Conservation (phyloP, 2,329 filamentous ascomycete species). For the Graphilbum sp. region DNA sequence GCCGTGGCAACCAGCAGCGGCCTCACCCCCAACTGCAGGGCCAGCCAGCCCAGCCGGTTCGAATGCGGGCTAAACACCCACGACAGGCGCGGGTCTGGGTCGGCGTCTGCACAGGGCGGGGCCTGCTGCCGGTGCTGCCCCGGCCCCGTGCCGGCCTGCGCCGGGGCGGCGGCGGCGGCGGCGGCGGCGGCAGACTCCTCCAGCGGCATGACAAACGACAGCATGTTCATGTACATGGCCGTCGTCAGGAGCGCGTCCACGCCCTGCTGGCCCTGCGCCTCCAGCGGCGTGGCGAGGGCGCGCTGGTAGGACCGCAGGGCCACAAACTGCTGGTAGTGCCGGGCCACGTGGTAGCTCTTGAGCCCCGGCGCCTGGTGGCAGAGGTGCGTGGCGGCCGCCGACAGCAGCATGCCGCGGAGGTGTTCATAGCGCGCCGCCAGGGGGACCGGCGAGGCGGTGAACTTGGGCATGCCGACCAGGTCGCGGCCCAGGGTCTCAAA, state of each 20-base stretch:
- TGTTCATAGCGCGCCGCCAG: conserved; percentile 7
- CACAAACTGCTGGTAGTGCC: conserved; percentile 10
- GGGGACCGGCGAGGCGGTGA: conserved; percentile 5
- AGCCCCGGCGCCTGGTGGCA: conserved; percentile 6
- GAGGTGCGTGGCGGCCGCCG: conserved; percentile 10
- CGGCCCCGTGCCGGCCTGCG: conserved; percentile 3
- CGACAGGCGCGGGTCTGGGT: conserved; percentile 8
- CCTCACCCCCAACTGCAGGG: conserved; percentile 9
- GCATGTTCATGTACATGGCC: conserved; percentile 11
- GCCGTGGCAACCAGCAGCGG: conserved; percentile 9
- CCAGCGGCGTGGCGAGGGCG: conserved; percentile 8
- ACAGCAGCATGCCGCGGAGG: conserved; percentile 8
- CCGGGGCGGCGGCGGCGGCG: too few species aligned
- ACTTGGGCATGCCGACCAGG: conserved; percentile 10
- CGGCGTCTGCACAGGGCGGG: conserved; percentile 2
- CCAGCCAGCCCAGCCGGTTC: conserved; percentile 11
- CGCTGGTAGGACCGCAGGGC: conserved; percentile 9
- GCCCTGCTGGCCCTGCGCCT: conserved; percentile 8
- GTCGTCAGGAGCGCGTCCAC: conserved; percentile 11
- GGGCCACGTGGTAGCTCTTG: conserved; percentile 8
- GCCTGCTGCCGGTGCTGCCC: not conserved
- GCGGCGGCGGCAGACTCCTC: conserved; percentile 6
- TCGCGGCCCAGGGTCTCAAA: conserved; percentile 2
- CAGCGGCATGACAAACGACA: conserved; percentile 10
- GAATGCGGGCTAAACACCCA: conserved; percentile 11